Percentiles rank a stretch among this genome's conserved stretches.
These are phyloP conservation scores for Monascus purpureus DNA, from an alignment of 495 filamentous ascomycete genomes.

Conservation along the genomic window DNA sequence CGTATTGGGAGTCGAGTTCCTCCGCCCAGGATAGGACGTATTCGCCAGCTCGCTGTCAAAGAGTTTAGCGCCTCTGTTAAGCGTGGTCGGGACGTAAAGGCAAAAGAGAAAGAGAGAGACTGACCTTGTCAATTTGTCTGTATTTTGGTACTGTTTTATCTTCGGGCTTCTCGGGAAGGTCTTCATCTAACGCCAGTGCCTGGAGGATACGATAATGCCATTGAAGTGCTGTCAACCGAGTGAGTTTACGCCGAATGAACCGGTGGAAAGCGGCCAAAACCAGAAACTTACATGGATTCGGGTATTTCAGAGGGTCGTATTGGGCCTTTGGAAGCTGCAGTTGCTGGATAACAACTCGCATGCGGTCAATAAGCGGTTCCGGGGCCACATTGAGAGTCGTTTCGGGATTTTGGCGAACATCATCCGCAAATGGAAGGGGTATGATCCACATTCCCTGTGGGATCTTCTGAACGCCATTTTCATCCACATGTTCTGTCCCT, in stretches of 20 bases:
- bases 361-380: slow-evolving; percentile 58
- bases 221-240: slow-evolving; percentile 47
- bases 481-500: slow-evolving; percentile 50
- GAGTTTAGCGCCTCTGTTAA: no score
- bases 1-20: slow-evolving; percentile 42
- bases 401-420: slow-evolving; percentile 62
- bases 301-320: slow-evolving; percentile 77
- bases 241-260: slow-evolving; percentile 2
- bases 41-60: slow-evolving; percentile 46
- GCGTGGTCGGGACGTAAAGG: not conserved
- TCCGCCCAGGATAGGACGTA: slow-evolving; percentile 66
- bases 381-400: slow-evolving; percentile 43
- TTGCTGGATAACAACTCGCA: slow-evolving; percentile 71
- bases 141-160: slow-evolving; percentile 81
- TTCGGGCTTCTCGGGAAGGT: slow-evolving; percentile 62
- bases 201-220: slow-evolving; percentile 97
- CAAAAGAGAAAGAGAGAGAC: slow-evolving; percentile 1
- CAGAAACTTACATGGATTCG: slow-evolving; percentile 52
- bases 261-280: not conserved
- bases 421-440: slow-evolving; percentile 81
- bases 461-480: slow-evolving; percentile 49
- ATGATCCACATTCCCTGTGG: slow-evolving; percentile 85
- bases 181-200: slow-evolving; percentile 83
- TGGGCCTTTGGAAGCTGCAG: slow-evolving; percentile 75
- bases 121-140: slow-evolving; percentile 65